These are phyloP conservation scores for Euphorbia pulcherrima DNA, from an alignment of 345 rosid species.

Conservation along the genomic window DNA sequence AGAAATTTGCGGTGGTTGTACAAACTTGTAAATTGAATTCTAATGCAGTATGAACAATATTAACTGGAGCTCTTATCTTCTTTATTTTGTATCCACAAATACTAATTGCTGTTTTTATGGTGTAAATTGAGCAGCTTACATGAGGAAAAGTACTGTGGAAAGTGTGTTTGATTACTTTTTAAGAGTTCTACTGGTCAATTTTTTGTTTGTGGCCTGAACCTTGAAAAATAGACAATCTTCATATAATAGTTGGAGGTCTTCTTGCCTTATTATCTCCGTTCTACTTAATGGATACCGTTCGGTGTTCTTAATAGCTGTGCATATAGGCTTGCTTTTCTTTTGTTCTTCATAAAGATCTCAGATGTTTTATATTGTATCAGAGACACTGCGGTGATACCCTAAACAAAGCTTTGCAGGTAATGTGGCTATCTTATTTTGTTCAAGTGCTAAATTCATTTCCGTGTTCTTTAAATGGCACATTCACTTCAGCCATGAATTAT, in stretches of 20 bases:
- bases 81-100: background rate
- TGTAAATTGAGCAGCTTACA: background rate
- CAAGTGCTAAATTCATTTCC: background rate
- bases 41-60: background rate
- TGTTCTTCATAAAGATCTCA: background rate
- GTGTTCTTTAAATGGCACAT: background rate
- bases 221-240: background rate
- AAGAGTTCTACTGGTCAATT: background rate
- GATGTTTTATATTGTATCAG: background rate
- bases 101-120: background rate
- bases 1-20: background rate
- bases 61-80: background rate
- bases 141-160: background rate
- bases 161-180: background rate
- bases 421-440: background rate
- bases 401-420: background rate
- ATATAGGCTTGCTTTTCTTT: background rate
- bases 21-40: background rate
- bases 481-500: background rate
- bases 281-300: background rate
- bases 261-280: background rate
- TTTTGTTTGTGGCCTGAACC: background rate
- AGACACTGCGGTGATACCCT: background rate
- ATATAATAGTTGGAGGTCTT: background rate
- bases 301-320: background rate